These are phyloP conservation scores for Kuraishia cidri DNA, from an alignment of 805 yeast genomes.

Conservation along the genomic window DNA sequence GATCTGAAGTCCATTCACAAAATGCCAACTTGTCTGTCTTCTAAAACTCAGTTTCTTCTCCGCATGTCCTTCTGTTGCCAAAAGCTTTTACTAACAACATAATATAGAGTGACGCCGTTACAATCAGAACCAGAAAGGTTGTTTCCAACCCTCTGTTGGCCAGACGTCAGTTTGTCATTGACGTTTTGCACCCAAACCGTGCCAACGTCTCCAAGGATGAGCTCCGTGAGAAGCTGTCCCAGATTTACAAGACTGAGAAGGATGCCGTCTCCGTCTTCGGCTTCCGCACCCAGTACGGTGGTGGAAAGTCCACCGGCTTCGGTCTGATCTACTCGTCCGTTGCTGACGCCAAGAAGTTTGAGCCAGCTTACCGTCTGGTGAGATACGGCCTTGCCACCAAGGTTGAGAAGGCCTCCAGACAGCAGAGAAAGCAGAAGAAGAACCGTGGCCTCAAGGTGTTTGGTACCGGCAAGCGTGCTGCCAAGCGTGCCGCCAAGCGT, in stretches of 20 bases:
- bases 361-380: slow-evolving; percentile 98
- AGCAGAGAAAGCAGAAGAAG: slow-evolving; percentile 99
- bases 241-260: slow-evolving; percentile 58
- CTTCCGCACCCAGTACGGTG: slow-evolving; percentile 99
- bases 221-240: slow-evolving; percentile 70
- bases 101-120: slow-evolving; percentile 99
- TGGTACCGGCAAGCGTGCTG: slow-evolving; percentile 95
- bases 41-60: too few relatives aligned
- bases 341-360: slow-evolving; percentile 97
- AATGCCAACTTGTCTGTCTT: too few relatives aligned
- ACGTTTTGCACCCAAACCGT: slow-evolving; percentile 98
- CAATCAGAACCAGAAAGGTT: slow-evolving; percentile 99
- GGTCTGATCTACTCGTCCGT: slow-evolving; percentile 97
- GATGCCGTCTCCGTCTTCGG: slow-evolving; percentile 89
- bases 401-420: slow-evolving; percentile 98
- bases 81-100: too few relatives aligned
- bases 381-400: slow-evolving; percentile 96
- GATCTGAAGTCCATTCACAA: too few relatives aligned
- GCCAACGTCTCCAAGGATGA: slow-evolving; percentile 99
- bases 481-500: slow-evolving; percentile 88
- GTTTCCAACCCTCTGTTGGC: slow-evolving; percentile 98
- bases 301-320: slow-evolving; percentile 98
- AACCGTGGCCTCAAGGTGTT: slow-evolving; percentile 99
- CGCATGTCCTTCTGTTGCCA: too few relatives aligned
- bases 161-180: slow-evolving; percentile 99